Conservation (phyloP, 202 grass and related monocot species). For the Panicum virgatum region DNA sequence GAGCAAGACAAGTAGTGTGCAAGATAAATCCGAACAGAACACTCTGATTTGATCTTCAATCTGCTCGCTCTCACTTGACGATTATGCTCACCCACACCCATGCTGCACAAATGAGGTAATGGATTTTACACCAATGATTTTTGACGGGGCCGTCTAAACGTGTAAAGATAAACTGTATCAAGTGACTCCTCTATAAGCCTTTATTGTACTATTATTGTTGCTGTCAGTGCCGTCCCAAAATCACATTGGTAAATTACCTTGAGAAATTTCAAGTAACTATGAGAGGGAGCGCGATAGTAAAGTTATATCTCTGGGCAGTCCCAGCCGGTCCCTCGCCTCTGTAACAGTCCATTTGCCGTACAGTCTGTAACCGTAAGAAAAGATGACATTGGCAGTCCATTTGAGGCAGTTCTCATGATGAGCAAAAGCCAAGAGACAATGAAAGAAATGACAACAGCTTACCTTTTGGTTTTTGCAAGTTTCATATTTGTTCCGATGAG, state of each 20-base stretch:
- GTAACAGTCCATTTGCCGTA: neutral
- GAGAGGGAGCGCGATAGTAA: neutral
- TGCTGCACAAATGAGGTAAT: neutral
- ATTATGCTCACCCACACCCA: neutral
- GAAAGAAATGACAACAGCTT: neutral
- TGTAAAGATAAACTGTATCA: neutral
- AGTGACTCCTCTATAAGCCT: neutral
- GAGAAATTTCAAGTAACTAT: neutral
- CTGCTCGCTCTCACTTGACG: neutral
- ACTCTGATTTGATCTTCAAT: neutral
- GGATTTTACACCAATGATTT: neutral
- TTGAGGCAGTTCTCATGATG: neutral
- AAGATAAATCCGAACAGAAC: neutral
- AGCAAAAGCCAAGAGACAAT: neutral
- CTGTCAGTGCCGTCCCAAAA: neutral
- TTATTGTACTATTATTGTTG: neutral
- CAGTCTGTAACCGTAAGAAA: neutral
- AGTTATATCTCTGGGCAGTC: neutral
- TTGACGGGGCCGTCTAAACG: neutral
- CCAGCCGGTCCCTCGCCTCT: neutral
- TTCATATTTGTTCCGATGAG: neutral
- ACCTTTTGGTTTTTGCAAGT: neutral
- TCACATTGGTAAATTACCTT: neutral
- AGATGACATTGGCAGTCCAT: neutral
- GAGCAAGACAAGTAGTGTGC: too few relatives aligned